These are phyloP conservation scores for Aspergillus sp. DNA, from an alignment of 2,329 filamentous ascomycete genomes.

Conservation along the genomic window DNA sequence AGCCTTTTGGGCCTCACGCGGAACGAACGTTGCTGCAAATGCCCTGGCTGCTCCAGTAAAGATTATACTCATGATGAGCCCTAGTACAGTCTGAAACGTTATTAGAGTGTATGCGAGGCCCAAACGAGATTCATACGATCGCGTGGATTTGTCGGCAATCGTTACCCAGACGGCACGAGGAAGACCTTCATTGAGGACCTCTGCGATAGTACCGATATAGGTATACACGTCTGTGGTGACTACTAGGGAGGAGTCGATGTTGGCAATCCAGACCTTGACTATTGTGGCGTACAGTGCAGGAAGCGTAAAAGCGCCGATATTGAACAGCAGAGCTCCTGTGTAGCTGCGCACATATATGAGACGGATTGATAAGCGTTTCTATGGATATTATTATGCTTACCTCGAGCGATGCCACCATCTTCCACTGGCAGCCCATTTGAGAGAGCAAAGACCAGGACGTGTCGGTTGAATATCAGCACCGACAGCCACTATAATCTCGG, in stretches of 20 bases:
- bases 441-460: too few species aligned
- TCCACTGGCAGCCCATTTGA: too few species aligned
- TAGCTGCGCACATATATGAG: slow-evolving; percentile 42
- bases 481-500: too few species aligned
- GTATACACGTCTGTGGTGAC: slow-evolving; percentile 67
- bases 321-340: slow-evolving; percentile 60
- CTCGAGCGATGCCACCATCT: too few species aligned
- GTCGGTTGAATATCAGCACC: too few species aligned
- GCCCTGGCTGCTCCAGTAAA: slow-evolving; percentile 55
- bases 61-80: slow-evolving; percentile 59
- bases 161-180: slow-evolving; percentile 67
- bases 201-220: slow-evolving; percentile 65
- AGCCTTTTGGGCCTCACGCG: slow-evolving; percentile 53
- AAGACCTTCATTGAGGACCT: slow-evolving; percentile 72
- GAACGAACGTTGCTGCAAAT: slow-evolving; percentile 64
- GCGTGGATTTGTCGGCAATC: slow-evolving; percentile 63
- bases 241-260: slow-evolving; percentile 62
- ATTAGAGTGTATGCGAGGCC: slow-evolving; percentile 61
- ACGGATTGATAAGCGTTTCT: too few species aligned
- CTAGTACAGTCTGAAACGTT: slow-evolving; percentile 54
- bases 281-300: slow-evolving; percentile 68
- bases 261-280: slow-evolving; percentile 66
- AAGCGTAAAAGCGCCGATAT: slow-evolving; percentile 61
- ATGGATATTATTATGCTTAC: too few species aligned
- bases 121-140: slow-evolving; percentile 53